Conservation (phyloP, 2,329 filamentous ascomycete genomes). For the Beauveria sp. region DNA sequence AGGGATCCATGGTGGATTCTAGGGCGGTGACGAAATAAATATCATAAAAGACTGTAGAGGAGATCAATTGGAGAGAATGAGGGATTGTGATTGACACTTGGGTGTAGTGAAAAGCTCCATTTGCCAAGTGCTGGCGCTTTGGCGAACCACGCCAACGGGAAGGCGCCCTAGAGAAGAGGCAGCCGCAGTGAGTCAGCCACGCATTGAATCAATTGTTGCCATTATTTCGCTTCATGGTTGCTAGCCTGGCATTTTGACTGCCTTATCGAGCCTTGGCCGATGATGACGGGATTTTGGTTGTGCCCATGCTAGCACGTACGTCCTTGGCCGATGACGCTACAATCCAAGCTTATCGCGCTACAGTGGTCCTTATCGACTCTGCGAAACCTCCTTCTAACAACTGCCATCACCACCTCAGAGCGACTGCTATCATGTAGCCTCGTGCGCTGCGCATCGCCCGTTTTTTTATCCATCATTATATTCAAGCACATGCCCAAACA, state of each 20-base stretch:
- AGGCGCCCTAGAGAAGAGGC: neutral
- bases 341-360: constrained; percentile 6
- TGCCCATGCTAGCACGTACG: neutral
- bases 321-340: constrained; percentile 7
- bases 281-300: neutral
- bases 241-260: neutral
- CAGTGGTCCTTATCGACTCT: neutral
- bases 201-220: neutral
- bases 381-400: neutral
- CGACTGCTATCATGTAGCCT: constrained; percentile 8
- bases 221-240: neutral
- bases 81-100: neutral
- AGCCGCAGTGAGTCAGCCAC: neutral
- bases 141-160: neutral
- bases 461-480: neutral
- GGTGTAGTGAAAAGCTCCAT: neutral
- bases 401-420: neutral
- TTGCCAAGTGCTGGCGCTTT: neutral
- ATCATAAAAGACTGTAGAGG: neutral
- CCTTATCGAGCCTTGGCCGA: neutral
- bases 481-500: constrained; percentile 15
- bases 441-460: neutral
- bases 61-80: neutral
- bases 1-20: neutral
- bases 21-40: neutral